phyloP scores from a whole-genome alignment of 2,329 filamentous ascomycete species.

The Sporothrix schenckii region DNA sequence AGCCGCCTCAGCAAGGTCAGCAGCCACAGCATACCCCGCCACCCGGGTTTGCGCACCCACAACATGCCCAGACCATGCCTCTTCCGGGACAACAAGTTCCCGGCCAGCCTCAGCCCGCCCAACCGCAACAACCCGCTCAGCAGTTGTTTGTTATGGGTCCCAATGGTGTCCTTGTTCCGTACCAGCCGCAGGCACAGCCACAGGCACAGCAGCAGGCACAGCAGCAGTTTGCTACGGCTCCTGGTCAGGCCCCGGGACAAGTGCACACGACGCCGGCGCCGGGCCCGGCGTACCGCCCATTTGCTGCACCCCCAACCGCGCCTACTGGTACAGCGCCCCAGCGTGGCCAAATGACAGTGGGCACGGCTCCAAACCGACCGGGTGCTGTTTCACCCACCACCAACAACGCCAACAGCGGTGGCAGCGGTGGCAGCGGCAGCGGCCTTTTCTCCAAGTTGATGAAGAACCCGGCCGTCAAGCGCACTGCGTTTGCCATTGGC shows the following conservation, averaged over 20 bases:
- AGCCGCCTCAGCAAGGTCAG: not conserved
- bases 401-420: not conserved
- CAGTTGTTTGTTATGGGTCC: conserved; percentile 2
- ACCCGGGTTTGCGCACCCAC: conserved; percentile 10
- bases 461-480: conserved; percentile 35
- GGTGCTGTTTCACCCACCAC: not conserved
- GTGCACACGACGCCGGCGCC: not conserved
- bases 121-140: not conserved
- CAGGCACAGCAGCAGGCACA: not conserved
- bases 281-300: not conserved
- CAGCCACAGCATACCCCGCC: not conserved
- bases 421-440: not conserved
- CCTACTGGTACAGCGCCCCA: not conserved
- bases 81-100: not conserved
- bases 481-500: conserved; percentile 31
- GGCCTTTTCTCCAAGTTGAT: conserved; percentile 33
- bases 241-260: conserved; percentile 7
- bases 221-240: not conserved
- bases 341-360: conserved; percentile 12
- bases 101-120: not conserved
- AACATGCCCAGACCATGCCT: conserved; percentile 28
- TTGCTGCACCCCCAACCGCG: not conserved
- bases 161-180: conserved; percentile 12
- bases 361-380: not conserved
- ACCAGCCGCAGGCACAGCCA: not conserved